Evolutionary conservation across 495 filamentous ascomycete species (phyloP).

Genomic region (Annulohypoxylon bovei): DNA sequence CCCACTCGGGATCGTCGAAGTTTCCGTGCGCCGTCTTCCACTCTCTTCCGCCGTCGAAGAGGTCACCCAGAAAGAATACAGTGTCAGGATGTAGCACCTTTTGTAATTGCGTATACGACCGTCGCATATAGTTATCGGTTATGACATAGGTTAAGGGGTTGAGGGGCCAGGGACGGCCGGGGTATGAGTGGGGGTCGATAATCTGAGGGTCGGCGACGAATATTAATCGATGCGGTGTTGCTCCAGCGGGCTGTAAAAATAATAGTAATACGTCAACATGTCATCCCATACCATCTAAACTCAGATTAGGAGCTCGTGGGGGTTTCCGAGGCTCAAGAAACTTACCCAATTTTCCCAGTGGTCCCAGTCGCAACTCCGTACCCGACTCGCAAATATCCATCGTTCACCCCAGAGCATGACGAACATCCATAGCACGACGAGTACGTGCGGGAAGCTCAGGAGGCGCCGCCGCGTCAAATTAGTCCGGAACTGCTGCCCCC

Average conservation of each 20-base stretch:
- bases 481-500: constrained; percentile 46
- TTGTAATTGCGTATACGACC: constrained; percentile 79
- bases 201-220: constrained; percentile 98
- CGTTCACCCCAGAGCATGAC: constrained; percentile 89
- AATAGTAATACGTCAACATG: constrained; percentile 23
- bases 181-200: constrained; percentile 96
- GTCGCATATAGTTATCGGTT: constrained; percentile 88
- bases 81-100: constrained; percentile 77
- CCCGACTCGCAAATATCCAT: constrained; percentile 71
- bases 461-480: constrained; percentile 58
- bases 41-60: constrained; percentile 96
- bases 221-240: constrained; percentile 83
- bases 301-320: not conserved
- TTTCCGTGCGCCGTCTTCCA: constrained; percentile 76
- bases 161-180: constrained; percentile 90
- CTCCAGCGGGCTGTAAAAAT: constrained; percentile 69
- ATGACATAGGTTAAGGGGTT: constrained; percentile 79
- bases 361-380: constrained; percentile 81
- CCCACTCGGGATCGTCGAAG: constrained; percentile 70
- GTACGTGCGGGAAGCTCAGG: constrained; percentile 69
- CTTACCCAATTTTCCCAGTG: constrained; percentile 94
- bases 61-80: constrained; percentile 89
- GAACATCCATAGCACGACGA: constrained; percentile 79
- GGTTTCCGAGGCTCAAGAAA: constrained; percentile 13
- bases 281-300: not conserved